These are phyloP conservation scores for Dioscorea cayenensis DNA, from an alignment of 116 monocot species.

Conservation along the genomic window DNA sequence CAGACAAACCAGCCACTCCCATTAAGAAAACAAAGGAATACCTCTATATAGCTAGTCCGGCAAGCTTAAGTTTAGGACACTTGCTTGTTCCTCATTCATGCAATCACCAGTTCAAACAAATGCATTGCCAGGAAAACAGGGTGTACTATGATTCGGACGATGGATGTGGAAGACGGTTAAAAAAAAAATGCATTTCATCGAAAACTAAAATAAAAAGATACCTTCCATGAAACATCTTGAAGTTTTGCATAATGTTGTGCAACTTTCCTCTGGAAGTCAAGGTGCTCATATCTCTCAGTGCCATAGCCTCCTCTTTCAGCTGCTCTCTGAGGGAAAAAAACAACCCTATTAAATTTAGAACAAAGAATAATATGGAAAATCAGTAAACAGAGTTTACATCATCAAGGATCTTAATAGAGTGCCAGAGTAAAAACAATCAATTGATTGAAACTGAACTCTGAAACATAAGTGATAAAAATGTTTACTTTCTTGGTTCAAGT, in stretches of 20 bases:
- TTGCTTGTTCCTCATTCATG: not conserved
- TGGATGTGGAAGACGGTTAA: not conserved
- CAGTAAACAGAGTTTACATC: not conserved
- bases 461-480: not conserved
- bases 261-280: constrained; percentile 89
- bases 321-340: constrained; percentile 56
- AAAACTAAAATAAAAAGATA: constrained; percentile 10
- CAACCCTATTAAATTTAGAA: not conserved
- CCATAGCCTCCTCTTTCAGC: constrained; percentile 92
- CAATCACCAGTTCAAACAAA: not conserved
- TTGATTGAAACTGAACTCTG: not conserved
- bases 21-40: too few relatives aligned
- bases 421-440: not conserved
- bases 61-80: not conserved
- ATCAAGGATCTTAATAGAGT: not conserved
- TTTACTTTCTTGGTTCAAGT: not conserved
- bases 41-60: too few relatives aligned
- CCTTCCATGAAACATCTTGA: constrained; percentile 74
- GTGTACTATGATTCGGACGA: not conserved
- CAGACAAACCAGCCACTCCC: not conserved
- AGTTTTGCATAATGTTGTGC: constrained; percentile 51
- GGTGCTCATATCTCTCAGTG: constrained; percentile 79
- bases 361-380: not conserved
- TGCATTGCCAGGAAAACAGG: not conserved
- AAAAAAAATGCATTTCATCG: not conserved